Evolutionary conservation across 1,284 basidiomycete species (phyloP), one percentile per base, ranked within the genome.

Genomic region (Boletellus deceptivus): DNA sequence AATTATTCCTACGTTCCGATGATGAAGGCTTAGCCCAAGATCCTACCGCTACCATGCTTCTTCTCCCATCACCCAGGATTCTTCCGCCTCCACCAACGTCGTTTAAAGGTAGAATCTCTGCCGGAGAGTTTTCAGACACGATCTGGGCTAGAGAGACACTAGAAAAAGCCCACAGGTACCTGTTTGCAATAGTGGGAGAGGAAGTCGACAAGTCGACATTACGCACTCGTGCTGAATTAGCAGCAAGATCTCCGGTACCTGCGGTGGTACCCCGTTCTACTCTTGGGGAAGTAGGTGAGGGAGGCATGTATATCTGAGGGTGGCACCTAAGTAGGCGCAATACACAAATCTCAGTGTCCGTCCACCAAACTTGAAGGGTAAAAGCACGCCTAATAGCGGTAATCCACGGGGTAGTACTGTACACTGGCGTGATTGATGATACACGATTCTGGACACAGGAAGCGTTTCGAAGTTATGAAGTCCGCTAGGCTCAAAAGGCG

Each of bases 301-400:
- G 75, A 1, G 71, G 77, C 18, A 83, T 83, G 80, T 83, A 83
- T 57, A 81, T 83, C 47, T 83, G 59, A 62, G 2, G 22, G 0
- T 16, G 25, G n/a, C 24, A 4, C 17, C 16, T 38, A 4, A 17
- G 25, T 24, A 31, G 4, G 29, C 3, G 29, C 29, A 31, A 13
- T 31, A 4, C 11, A 31, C 10, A 31, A 11, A 5, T 13, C 9
- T 31, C 29, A 11, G 9, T 31, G 2, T 31, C 29, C 29, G 29
- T 31, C 10, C 25, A 25, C 7, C 25, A 9, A 25, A 25, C 25
- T 25, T 25, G 3, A 8, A 25, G 25, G 6, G 25, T 9, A 25
- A 25, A 25, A 25, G 25, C 25, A 25, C 25, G 25, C 25, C 25
- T 25, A 25, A 9, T 25, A 25, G 6, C 5, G 8, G 25, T 25